These are phyloP conservation scores for Rhodocollybia butyracea DNA, from an alignment of 768 basidiomycete genomes.

Conservation along the genomic window DNA sequence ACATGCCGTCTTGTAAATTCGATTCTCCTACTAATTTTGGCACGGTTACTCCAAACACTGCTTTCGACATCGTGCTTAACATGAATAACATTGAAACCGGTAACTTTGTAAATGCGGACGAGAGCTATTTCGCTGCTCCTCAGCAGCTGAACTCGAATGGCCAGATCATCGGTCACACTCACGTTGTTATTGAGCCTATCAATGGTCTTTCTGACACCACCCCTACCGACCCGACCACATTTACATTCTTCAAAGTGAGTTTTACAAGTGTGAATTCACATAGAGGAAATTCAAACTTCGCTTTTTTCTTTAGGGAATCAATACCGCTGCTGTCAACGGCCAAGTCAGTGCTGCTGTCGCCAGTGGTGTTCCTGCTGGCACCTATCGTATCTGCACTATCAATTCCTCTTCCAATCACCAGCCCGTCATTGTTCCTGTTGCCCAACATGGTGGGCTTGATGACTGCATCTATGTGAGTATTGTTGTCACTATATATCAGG, in stretches of 20 bases:
- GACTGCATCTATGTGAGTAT: constrained; percentile 31
- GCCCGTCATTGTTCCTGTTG: constrained; percentile 31
- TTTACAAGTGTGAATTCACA: not conserved
- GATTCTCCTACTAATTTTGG: constrained; percentile 40
- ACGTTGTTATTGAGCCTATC: constrained; percentile 58
- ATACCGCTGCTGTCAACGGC: constrained; percentile 41
- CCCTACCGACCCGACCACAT: constrained; percentile 47
- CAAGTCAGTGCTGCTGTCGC: constrained; percentile 44
- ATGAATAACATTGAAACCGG: constrained; percentile 47
- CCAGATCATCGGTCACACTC: constrained; percentile 56
- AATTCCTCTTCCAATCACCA: constrained; percentile 33
- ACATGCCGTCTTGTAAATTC: constrained; percentile 57
- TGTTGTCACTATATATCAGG: too few species aligned
- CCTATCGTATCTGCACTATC: constrained; percentile 19
- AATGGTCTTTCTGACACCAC: constrained; percentile 43
- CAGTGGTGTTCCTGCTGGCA: constrained; percentile 48
- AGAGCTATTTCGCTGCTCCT: constrained; percentile 49
- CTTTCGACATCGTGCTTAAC: constrained; percentile 52
- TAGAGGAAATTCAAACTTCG: too few species aligned
- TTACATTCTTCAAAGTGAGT: constrained; percentile 51
- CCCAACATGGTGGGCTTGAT: constrained; percentile 39
- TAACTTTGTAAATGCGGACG: constrained; percentile 43
- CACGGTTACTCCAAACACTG: constrained; percentile 38
- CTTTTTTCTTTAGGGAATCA: constrained; percentile 31
- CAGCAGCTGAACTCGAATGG: constrained; percentile 51